Evolutionary conservation across 352 stramenopile genomes (phyloP).

Genomic region (Phytophthora nicotianae): DNA sequence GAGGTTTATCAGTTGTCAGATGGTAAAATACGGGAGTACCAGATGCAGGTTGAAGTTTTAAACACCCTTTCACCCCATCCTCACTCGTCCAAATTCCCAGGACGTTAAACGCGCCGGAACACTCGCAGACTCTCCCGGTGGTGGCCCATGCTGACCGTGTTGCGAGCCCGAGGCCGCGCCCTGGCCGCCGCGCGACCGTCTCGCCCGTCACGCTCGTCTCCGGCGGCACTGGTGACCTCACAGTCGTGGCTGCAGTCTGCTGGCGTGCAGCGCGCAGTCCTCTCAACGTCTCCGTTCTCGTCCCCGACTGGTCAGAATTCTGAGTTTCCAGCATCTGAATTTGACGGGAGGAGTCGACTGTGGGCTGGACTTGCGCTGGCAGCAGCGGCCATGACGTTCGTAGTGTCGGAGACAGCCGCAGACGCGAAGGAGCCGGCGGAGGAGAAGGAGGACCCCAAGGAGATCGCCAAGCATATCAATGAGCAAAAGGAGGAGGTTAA

Average conservation of each 20-base stretch:
- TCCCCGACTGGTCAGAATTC: conserved; percentile 14
- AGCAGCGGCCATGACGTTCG: conserved; percentile 15
- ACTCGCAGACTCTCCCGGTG: conserved; percentile 21
- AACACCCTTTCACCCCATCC: conserved; percentile 7
- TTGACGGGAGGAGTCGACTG: conserved; percentile 16
- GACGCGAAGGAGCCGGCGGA: conserved; percentile 19
- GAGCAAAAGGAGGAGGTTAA: conserved; percentile 33
- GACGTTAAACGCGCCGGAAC: conserved; percentile 12
- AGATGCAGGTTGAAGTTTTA: conserved; percentile 34
- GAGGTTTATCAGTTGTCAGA: neutral
- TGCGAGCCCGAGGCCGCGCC: conserved; percentile 35
- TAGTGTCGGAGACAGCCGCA: conserved; percentile 18
- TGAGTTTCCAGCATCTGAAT: conserved; percentile 13
- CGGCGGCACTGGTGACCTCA: conserved; percentile 11
- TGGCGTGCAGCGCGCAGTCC: conserved; percentile 2
- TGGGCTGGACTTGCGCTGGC: conserved; percentile 31
- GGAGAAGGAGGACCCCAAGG: conserved; percentile 16
- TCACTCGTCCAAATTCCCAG: conserved; percentile 5
- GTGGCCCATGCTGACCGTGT: conserved; percentile 35
- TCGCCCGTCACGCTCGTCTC: conserved; percentile 16
- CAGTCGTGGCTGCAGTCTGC: conserved; percentile 16
- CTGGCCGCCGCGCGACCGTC: conserved; percentile 22
- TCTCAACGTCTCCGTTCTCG: conserved; percentile 17
- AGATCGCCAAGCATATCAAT: conserved; percentile 26
- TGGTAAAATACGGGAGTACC: neutral